A percentile compares a stretch with the other conserved stretches of the same genome.
Evolutionary conservation across 768 basidiomycete species (phyloP).

Genomic region (Lentinula guzmanii): DNA sequence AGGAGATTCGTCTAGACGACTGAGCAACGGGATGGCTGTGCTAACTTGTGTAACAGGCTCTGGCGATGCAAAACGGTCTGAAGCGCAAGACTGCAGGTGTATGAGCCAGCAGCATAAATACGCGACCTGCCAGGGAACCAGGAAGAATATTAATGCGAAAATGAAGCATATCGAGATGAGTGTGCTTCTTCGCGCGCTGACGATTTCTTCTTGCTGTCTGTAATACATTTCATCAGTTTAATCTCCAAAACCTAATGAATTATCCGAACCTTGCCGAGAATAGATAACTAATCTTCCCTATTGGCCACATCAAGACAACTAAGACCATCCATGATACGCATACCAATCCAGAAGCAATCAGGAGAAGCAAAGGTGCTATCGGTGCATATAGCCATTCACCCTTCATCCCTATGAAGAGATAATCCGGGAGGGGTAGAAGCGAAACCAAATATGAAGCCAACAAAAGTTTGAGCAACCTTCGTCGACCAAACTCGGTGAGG

Average conservation of each 20-base stretch:
- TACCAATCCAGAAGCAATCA: conserved; percentile 63
- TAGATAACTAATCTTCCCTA: conserved; percentile 25
- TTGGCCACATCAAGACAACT: conserved; percentile 37
- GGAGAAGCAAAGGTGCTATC: conserved; percentile 51
- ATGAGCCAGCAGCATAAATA: conserved; percentile 82
- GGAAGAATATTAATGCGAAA: conserved; percentile 57
- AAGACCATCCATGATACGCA: conserved; percentile 54
- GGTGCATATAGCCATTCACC: conserved; percentile 42
- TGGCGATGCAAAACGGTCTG: conserved; percentile 4
- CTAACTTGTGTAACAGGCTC: background rate
- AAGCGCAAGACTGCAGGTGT: conserved; percentile 63
- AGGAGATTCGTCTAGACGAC: conserved; percentile 9
- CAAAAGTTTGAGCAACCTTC: conserved; percentile 36
- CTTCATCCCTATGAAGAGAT: conserved; percentile 54
- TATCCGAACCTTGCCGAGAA: conserved; percentile 30
- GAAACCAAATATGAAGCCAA: conserved; percentile 38
- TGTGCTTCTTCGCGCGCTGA: conserved; percentile 38
- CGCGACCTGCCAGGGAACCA: conserved; percentile 91
- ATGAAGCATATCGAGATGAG: conserved; percentile 56
- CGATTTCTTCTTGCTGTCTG: conserved; percentile 26
- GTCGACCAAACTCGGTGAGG: conserved; percentile 34
- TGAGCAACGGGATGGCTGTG: conserved; percentile 16
- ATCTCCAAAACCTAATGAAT: background rate
- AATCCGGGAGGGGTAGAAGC: conserved; percentile 49
- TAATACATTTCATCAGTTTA: background rate